These are phyloP conservation scores for Dendrobium nobile DNA, from an alignment of 106 monocot genomes.

Conservation along the genomic window DNA sequence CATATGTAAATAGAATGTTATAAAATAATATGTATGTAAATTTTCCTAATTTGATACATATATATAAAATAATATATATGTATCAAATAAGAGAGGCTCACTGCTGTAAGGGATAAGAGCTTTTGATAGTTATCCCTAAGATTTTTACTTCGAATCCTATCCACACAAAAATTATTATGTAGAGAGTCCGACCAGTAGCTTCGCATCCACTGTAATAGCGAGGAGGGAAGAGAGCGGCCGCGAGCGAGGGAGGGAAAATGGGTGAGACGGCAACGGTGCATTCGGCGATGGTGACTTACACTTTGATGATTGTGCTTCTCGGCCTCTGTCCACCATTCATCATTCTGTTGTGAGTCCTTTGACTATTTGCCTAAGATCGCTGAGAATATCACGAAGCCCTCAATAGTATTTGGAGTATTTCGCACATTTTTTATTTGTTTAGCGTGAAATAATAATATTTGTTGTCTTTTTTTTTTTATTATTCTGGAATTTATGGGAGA, in stretches of 20 bases:
- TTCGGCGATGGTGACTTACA: constrained; percentile 69
- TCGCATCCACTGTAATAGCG: not conserved
- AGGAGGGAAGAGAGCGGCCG: not conserved
- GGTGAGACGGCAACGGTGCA: constrained; percentile 55
- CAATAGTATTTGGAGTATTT: not conserved
- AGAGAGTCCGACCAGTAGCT: too few species aligned
- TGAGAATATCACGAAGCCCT: not conserved
- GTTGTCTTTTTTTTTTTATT: not conserved
- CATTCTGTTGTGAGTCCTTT: constrained; percentile 69
- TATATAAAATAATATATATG: too few species aligned
- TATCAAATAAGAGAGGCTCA: too few species aligned
- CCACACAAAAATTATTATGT: too few species aligned
- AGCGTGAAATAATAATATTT: not conserved
- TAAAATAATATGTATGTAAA: too few species aligned
- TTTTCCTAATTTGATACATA: too few species aligned
- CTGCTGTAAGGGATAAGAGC: too few species aligned
- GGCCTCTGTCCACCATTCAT: constrained; percentile 90
- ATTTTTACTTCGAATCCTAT: too few species aligned
- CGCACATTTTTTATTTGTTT: not conserved
- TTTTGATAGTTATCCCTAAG: too few species aligned
- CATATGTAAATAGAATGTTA: too few species aligned
- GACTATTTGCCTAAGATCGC: not conserved
- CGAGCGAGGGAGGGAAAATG: not conserved
- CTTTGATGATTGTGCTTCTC: constrained; percentile 90
- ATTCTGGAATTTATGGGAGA: not conserved